These are phyloP conservation scores for Paradendryphiella salina DNA, from an alignment of 2,329 filamentous ascomycete species.

Conservation along the genomic window DNA sequence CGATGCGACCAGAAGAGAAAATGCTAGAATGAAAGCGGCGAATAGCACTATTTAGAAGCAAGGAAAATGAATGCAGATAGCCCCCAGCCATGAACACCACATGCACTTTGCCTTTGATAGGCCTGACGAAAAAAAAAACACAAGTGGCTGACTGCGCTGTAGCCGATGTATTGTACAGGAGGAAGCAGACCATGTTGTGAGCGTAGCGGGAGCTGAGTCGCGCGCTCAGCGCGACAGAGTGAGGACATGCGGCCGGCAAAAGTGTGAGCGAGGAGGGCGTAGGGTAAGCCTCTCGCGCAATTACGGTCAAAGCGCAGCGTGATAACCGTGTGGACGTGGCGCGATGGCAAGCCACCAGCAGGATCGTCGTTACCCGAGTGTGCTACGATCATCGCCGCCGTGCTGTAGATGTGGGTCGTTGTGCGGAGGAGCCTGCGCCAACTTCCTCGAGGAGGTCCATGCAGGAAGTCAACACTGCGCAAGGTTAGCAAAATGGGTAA, in stretches of 20 bases:
- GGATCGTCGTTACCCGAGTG: slow-evolving; percentile 14
- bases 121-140: slow-evolving; percentile 18
- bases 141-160: slow-evolving; percentile 22
- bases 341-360: slow-evolving; percentile 20
- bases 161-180: slow-evolving; percentile 39
- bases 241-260: slow-evolving; percentile 17
- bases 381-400: slow-evolving; percentile 39
- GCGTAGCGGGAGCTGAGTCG: slow-evolving; percentile 7
- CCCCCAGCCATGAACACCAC: slow-evolving; percentile 12
- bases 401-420: slow-evolving; percentile 37
- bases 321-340: slow-evolving; percentile 17
- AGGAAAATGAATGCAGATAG: slow-evolving; percentile 21
- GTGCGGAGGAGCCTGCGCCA: slow-evolving; percentile 37
- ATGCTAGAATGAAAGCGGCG: slow-evolving; percentile 7
- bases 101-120: slow-evolving; percentile 20
- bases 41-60: slow-evolving; percentile 13
- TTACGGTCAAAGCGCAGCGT: slow-evolving; percentile 19
- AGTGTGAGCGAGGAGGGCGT: slow-evolving; percentile 9
- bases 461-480: slow-evolving; percentile 56
- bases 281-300: slow-evolving; percentile 16
- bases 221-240: slow-evolving; percentile 2
- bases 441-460: slow-evolving; percentile 57
- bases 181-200: slow-evolving; percentile 15
- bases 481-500: slow-evolving; percentile 15
- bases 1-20: slow-evolving; percentile 8